These are phyloP conservation scores for Russula emetica DNA, from an alignment of 768 basidiomycete species.

Conservation along the genomic window DNA sequence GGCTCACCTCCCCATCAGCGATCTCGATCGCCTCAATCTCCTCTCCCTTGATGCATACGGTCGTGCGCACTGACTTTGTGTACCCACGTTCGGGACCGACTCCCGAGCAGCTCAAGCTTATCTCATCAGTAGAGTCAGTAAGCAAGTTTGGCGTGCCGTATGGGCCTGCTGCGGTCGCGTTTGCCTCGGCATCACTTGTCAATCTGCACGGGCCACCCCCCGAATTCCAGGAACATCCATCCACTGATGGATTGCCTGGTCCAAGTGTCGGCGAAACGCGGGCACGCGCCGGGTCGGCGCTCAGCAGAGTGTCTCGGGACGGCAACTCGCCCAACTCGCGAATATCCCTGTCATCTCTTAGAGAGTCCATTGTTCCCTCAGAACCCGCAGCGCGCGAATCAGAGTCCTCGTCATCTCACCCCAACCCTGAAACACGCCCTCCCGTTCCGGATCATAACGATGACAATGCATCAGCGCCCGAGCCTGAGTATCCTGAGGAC, in stretches of 20 bases:
- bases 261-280: background rate
- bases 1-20: conserved; percentile 58
- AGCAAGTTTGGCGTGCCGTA: conserved; percentile 73
- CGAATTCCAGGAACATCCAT: conserved; percentile 42
- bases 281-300: conserved; percentile 10
- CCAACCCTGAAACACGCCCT: background rate
- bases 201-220: conserved; percentile 43
- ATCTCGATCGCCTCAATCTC: conserved; percentile 75
- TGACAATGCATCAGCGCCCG: background rate
- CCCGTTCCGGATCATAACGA: background rate
- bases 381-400: background rate
- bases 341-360: background rate
- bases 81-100: conserved; percentile 63
- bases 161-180: conserved; percentile 67
- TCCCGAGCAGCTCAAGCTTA: conserved; percentile 59
- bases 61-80: conserved; percentile 63
- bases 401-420: background rate
- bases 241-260: conserved; percentile 19
- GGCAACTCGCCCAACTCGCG: background rate
- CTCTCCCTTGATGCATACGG: conserved; percentile 69
- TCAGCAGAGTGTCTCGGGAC: conserved; percentile 8
- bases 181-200: conserved; percentile 46
- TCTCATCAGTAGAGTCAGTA: conserved; percentile 62
- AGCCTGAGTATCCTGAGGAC: background rate
- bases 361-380: background rate